A percentile compares a stretch with the other conserved stretches of the same genome.
These are phyloP conservation scores for Andrographis paniculata DNA, from an alignment of 305 asterid species.

Conservation along the genomic window DNA sequence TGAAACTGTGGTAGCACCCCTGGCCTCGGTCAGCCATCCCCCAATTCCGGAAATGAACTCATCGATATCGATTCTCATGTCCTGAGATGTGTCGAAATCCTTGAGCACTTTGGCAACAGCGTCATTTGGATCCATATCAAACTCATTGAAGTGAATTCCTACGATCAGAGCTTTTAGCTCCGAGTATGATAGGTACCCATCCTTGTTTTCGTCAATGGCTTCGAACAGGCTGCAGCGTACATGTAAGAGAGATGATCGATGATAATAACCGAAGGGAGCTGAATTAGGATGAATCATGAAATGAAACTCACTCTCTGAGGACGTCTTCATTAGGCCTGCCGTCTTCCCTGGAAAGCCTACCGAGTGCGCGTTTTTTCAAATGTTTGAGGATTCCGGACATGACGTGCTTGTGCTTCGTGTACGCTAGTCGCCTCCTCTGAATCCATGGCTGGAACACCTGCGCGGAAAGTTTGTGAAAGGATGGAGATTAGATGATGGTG, in stretches of 20 bases:
- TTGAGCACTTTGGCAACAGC: constrained; percentile 59
- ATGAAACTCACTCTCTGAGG: constrained; percentile 41
- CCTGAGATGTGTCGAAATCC: constrained; percentile 59
- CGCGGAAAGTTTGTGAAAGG: constrained; percentile 7
- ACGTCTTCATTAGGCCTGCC: constrained; percentile 59
- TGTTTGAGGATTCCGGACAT: constrained; percentile 71
- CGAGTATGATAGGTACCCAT: constrained; percentile 43
- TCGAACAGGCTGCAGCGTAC: constrained; percentile 49
- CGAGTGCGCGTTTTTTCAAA: constrained; percentile 57
- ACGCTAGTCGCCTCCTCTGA: constrained; percentile 73
- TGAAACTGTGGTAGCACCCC: constrained; percentile 30
- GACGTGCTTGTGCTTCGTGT: constrained; percentile 68
- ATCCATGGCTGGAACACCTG: constrained; percentile 93
- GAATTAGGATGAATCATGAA: not conserved
- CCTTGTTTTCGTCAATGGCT: constrained; percentile 49
- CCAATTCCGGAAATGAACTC: constrained; percentile 62
- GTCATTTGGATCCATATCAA: constrained; percentile 48
- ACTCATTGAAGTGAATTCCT: constrained; percentile 61
- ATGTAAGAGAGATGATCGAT: not conserved
- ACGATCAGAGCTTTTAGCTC: constrained; percentile 65
- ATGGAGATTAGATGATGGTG: no score
- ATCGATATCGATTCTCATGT: constrained; percentile 27
- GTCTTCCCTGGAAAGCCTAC: constrained; percentile 57
- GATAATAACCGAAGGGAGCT: not conserved
- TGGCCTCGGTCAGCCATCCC: constrained; percentile 77